Evolutionary conservation across 1,284 basidiomycete species (phyloP).

Genomic region (Cutaneotrichosporon daszewskae): DNA sequence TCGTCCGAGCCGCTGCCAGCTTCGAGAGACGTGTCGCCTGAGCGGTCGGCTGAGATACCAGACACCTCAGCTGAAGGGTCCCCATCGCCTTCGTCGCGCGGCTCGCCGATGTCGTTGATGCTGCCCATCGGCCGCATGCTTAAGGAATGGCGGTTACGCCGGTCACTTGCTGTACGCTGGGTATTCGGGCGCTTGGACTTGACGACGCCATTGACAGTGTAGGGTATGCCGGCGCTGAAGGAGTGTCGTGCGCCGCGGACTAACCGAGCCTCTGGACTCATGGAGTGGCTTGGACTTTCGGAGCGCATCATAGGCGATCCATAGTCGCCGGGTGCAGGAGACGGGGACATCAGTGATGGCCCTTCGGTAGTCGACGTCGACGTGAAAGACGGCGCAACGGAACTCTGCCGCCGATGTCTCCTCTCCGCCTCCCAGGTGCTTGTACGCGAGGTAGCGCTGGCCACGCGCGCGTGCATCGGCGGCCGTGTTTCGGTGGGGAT

Average conservation of each 20-base stretch:
- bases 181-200: conserved; percentile 22
- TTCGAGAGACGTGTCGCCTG: neutral
- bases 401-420: conserved; percentile 33
- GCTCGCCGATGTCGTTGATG: conserved; percentile 28
- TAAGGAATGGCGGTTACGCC: conserved; percentile 4
- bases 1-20: conserved; percentile 15
- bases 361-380: conserved; percentile 28
- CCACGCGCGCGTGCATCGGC: conserved; percentile 12
- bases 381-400: conserved; percentile 35
- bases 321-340: conserved; percentile 19
- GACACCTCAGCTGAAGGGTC: too few relatives aligned
- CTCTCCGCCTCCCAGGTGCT: conserved; percentile 19
- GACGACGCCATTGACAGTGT: conserved; percentile 40
- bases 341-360: conserved; percentile 21
- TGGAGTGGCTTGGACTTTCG: neutral
- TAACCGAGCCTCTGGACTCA: too few relatives aligned
- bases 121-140: conserved; percentile 19
- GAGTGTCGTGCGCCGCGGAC: conserved; percentile 2
- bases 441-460: conserved; percentile 5
- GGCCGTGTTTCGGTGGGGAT: neutral
- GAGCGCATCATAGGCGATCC: conserved; percentile 3
- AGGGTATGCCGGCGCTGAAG: conserved; percentile 31
- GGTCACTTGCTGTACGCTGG: neutral
- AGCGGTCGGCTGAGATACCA: neutral
- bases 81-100: too few relatives aligned